Conservation (phyloP, 495 filamentous ascomycete genomes). For the Trichoderma orchidacearum region DNA sequence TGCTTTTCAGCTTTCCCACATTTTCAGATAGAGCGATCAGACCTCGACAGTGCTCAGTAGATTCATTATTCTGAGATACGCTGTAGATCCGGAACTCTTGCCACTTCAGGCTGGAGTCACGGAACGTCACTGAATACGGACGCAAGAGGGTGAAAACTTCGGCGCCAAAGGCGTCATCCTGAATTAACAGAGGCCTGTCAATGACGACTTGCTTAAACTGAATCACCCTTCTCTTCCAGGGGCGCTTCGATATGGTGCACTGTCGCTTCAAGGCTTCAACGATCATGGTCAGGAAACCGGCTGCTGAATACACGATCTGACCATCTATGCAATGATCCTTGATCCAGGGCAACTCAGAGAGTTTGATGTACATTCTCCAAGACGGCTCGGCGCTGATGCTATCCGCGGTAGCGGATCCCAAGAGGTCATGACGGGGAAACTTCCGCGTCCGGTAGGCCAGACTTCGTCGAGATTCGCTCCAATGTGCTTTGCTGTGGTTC, state of each 20-base stretch:
- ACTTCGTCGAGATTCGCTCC: slow-evolving; percentile 39
- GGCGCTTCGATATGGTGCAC: not conserved
- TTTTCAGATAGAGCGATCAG: slow-evolving; percentile 2
- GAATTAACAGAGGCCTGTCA: slow-evolving; percentile 28
- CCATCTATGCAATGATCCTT: slow-evolving; percentile 25
- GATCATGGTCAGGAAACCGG: slow-evolving; percentile 36
- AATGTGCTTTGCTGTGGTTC: slow-evolving; percentile 28
- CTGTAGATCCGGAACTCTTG: slow-evolving; percentile 24
- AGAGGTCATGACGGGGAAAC: slow-evolving; percentile 33
- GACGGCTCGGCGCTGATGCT: slow-evolving; percentile 31
- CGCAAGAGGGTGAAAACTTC: slow-evolving; percentile 11
- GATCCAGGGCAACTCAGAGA: slow-evolving; percentile 33
- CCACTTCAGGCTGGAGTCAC: slow-evolving; percentile 13
- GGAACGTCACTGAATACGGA: not conserved
- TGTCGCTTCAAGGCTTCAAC: slow-evolving; percentile 22
- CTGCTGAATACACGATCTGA: slow-evolving; percentile 37
- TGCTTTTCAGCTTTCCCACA: not conserved
- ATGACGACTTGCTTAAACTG: slow-evolving; percentile 14
- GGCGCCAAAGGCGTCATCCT: slow-evolving; percentile 18
- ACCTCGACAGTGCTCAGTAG: slow-evolving; percentile 27
- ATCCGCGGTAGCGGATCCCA: slow-evolving; percentile 34
- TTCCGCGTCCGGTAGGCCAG: slow-evolving; percentile 34
- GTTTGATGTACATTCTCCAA: slow-evolving; percentile 35
- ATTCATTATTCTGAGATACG: slow-evolving; percentile 18
- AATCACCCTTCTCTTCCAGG: not conserved